These are phyloP conservation scores for Musa acuminata DNA, from an alignment of 176 grass and related monocot species.

Conservation along the genomic window DNA sequence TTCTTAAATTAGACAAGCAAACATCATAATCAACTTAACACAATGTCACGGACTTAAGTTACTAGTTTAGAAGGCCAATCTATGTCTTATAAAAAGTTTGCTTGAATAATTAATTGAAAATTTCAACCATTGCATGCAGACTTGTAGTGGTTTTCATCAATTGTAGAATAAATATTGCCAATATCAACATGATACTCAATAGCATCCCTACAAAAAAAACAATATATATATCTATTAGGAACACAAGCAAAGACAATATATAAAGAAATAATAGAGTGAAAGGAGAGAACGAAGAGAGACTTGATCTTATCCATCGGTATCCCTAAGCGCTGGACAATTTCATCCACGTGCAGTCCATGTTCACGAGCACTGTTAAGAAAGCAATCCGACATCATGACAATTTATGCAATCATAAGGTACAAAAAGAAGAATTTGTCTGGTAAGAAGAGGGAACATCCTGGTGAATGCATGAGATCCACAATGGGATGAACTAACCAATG, in stretches of 20 bases:
- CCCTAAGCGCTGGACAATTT: slow-evolving; percentile 39
- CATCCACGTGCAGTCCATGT: slow-evolving; percentile 43
- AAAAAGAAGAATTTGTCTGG: background rate
- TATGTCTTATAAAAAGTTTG: background rate
- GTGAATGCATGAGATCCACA: background rate
- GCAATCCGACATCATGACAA: background rate
- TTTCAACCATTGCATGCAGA: slow-evolving; percentile 69
- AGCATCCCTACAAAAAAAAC: slow-evolving; percentile 33
- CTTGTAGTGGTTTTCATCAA: slow-evolving; percentile 70
- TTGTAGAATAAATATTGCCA: slow-evolving; percentile 72
- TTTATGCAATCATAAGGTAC: background rate
- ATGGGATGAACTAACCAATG: background rate
- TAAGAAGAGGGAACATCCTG: background rate
- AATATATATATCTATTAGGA: slow-evolving; percentile 6
- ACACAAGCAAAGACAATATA: slow-evolving; percentile 3
- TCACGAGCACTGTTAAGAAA: slow-evolving; percentile 40
- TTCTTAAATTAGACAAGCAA: no score
- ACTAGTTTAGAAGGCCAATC: background rate
- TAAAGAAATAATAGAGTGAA: background rate
- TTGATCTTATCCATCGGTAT: slow-evolving; percentile 35
- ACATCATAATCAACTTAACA: no score
- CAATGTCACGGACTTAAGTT: no score
- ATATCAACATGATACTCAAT: slow-evolving; percentile 33
- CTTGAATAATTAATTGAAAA: background rate
- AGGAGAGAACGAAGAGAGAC: slow-evolving; percentile 22